A percentile compares a stretch with the other conserved stretches of the same genome.
Evolutionary conservation across 2,329 filamentous ascomycete species (phyloP).

Genomic region (Penicillium janthinellum): DNA sequence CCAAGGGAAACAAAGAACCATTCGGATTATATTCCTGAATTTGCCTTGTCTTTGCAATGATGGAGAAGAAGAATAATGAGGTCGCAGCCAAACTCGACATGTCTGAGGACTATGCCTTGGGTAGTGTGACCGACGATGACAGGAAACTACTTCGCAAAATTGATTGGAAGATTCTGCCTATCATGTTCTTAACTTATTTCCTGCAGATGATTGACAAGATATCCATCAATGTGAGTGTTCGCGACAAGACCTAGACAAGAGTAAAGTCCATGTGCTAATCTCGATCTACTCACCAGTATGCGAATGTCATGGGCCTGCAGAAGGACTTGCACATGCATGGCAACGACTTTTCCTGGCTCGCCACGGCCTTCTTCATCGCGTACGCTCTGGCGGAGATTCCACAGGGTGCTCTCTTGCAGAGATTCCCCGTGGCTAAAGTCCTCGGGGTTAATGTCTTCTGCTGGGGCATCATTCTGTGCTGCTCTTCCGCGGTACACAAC

Average conservation of each 20-base stretch:
- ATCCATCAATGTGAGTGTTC: conserved; percentile 56
- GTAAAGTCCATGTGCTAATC: not conserved
- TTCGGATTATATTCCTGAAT: not conserved
- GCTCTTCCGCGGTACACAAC: conserved; percentile 52
- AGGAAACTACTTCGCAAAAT: conserved; percentile 56
- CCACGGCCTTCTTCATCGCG: conserved; percentile 65
- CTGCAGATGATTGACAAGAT: conserved; percentile 68
- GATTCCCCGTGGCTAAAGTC: conserved; percentile 62
- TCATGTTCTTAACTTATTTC: conserved; percentile 65
- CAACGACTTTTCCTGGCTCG: conserved; percentile 65
- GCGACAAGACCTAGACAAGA: too few relatives aligned
- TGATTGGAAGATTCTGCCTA: conserved; percentile 61
- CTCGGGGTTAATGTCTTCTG: conserved; percentile 60
- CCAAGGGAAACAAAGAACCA: not conserved
- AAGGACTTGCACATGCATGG: conserved; percentile 57
- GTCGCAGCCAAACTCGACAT: conserved; percentile 43
- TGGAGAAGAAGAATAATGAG: conserved; percentile 24
- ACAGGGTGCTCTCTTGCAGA: conserved; percentile 64
- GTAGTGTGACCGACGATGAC: conserved; percentile 42
- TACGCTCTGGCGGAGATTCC: conserved; percentile 62
- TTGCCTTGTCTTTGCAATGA: not conserved
- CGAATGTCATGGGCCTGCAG: conserved; percentile 65
- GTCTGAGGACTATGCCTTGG: conserved; percentile 32
- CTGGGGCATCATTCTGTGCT: conserved; percentile 54
- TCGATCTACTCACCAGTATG: conserved; percentile 52